Evolutionary conservation across 257 asterid species (phyloP).

Genomic region (Ehretia macrophylla): DNA sequence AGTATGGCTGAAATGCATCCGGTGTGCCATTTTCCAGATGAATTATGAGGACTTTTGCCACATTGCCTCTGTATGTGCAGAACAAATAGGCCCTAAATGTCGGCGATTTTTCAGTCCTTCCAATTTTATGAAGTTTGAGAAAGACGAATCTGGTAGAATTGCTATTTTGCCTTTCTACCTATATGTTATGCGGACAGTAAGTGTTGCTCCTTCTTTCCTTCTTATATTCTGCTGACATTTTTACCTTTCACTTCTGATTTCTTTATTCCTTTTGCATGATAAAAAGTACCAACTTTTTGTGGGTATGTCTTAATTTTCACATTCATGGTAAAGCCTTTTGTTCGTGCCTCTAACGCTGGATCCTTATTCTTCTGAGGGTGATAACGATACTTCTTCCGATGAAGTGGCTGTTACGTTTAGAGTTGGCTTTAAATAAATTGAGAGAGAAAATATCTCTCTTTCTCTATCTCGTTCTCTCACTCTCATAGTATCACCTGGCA

Average conservation of each 20-base stretch:
- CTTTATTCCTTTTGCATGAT: background rate
- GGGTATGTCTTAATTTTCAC: too few species aligned
- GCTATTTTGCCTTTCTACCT: conserved; percentile 97
- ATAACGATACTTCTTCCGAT: too few species aligned
- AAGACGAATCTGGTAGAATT: conserved; percentile 95
- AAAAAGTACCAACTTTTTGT: background rate
- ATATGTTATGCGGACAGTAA: conserved; percentile 97
- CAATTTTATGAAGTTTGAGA: conserved; percentile 99
- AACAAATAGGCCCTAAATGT: conserved; percentile 95
- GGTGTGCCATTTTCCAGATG: conserved; percentile 53
- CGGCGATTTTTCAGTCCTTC: conserved; percentile 96
- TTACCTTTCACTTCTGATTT: background rate
- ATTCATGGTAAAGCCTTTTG: too few species aligned
- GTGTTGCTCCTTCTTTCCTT: conserved; percentile 20
- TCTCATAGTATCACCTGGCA: background rate
- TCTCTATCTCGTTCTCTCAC: background rate
- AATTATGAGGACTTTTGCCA: conserved; percentile 99
- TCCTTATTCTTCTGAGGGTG: too few species aligned
- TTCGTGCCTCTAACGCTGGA: too few species aligned
- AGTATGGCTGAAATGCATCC: too few species aligned
- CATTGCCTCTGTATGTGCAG: conserved; percentile 97
- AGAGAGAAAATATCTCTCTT: too few species aligned
- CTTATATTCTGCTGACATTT: background rate
- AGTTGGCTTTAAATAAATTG: too few species aligned
- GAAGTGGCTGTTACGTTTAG: too few species aligned